Evolutionary conservation across 805 yeast species (phyloP).

Genomic region (Saccharomycopsis fodiens): DNA sequence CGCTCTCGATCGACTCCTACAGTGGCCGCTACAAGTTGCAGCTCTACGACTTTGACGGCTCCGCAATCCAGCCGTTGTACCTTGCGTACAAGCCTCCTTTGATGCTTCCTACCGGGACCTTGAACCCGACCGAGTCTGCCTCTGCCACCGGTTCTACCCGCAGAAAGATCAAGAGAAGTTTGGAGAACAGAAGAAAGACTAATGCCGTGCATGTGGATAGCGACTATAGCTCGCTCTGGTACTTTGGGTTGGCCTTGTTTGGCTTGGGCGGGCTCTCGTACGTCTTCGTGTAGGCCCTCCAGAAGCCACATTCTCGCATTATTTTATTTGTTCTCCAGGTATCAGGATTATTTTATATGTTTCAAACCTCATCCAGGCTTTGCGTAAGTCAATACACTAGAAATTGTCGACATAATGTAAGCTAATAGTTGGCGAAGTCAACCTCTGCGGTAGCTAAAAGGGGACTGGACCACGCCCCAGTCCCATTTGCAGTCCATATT

Average conservation of each 20-base stretch:
- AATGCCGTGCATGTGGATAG: constrained; percentile 47
- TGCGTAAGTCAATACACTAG: neutral
- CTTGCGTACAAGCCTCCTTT: constrained; percentile 89
- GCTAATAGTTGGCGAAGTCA: no score
- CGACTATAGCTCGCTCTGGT: constrained; percentile 49
- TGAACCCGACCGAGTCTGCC: constrained; percentile 69
- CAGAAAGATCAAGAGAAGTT: constrained; percentile 29
- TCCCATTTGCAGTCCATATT: no score
- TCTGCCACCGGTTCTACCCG: constrained; percentile 27
- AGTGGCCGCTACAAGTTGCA: constrained; percentile 77
- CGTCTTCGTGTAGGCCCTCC: constrained; percentile 10
- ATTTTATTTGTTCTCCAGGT: neutral
- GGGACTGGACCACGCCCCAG: no score
- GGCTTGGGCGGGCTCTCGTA: constrained; percentile 19
- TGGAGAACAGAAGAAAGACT: constrained; percentile 76
- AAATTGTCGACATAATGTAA: no score
- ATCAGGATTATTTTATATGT: neutral
- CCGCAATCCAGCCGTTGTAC: constrained; percentile 78
- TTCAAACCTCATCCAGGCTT: neutral
- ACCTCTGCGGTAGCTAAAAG: no score
- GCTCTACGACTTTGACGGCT: constrained; percentile 70
- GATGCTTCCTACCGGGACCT: constrained; percentile 89
- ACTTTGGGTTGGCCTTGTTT: constrained; percentile 38
- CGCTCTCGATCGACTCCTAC: constrained; percentile 62
- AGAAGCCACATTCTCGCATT: neutral